phyloP scores from a whole-genome alignment of 129 eudicot species.

The Lactuca saligna region DNA sequence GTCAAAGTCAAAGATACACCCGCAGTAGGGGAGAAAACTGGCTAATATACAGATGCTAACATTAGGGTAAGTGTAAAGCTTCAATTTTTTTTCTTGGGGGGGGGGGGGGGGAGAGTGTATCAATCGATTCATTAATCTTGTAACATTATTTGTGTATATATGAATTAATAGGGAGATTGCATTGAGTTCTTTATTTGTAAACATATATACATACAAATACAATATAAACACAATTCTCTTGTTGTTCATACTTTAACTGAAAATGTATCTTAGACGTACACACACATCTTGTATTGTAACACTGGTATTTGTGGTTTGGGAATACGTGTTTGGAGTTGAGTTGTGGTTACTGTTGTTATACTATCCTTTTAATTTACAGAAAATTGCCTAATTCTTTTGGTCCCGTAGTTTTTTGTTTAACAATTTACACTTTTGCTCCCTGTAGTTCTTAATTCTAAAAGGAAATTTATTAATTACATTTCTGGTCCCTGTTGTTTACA shows the following conservation, averaged over 20 bases:
- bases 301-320: no score
- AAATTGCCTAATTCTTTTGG: no score
- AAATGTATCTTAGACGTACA: neutral
- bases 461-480: no score
- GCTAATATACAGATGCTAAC: constrained; percentile 37
- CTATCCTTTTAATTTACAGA: no score
- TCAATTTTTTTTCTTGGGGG: constrained; percentile 5
- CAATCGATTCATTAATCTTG: constrained; percentile 25
- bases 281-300: neutral
- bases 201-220: no score
- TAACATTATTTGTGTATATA: constrained; percentile 33
- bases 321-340: no score
- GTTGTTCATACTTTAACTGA: neutral
- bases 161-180: constrained; percentile 14
- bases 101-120: neutral
- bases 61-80: constrained; percentile 19
- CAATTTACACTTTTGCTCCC: no score
- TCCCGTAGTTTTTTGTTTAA: no score
- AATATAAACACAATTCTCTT: constrained; percentile 24
- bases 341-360: no score
- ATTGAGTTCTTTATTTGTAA: constrained; percentile 22
- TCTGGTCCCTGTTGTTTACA: no score
- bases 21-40: no score
- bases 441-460: no score
- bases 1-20: constrained; percentile 3